These are phyloP conservation scores for Wickerhamomyces bovis DNA, from an alignment of 805 yeast genomes.

Conservation along the genomic window DNA sequence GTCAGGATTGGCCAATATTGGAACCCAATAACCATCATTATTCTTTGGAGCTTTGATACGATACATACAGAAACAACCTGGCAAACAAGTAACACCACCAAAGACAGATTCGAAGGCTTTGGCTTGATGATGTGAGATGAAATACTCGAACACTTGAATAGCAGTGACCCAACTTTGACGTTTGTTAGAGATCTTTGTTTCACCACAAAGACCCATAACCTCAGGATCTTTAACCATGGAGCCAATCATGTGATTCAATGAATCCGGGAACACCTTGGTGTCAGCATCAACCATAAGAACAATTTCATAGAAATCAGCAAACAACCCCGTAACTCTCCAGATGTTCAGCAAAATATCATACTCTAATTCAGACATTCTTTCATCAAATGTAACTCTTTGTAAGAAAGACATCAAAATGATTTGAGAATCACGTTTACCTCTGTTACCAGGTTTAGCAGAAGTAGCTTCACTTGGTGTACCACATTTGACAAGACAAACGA, in stretches of 20 bases:
- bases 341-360: slow-evolving; percentile 68
- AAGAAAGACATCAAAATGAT: slow-evolving; percentile 85
- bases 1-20: slow-evolving; percentile 87
- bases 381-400: slow-evolving; percentile 84
- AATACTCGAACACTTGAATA: slow-evolving; percentile 90
- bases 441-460: slow-evolving; percentile 78
- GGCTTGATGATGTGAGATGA: slow-evolving; percentile 89
- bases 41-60: slow-evolving; percentile 89
- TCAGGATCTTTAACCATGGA: slow-evolving; percentile 82
- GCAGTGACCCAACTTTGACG: slow-evolving; percentile 82
- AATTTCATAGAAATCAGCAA: slow-evolving; percentile 77
- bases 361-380: slow-evolving; percentile 89
- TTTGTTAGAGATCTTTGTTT: slow-evolving; percentile 85
- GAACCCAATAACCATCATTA: slow-evolving; percentile 79
- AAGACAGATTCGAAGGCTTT: slow-evolving; percentile 94
- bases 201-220: slow-evolving; percentile 93
- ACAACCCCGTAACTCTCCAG: slow-evolving; percentile 79
- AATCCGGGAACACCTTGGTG: slow-evolving; percentile 81
- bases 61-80: slow-evolving; percentile 92
- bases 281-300: slow-evolving; percentile 94
- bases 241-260: slow-evolving; percentile 84
- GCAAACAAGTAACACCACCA: slow-evolving; percentile 92
- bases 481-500: slow-evolving; percentile 74
- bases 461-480: slow-evolving; percentile 79
- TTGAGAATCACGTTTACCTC: slow-evolving; percentile 96